Base-by-base conservation (phyloP, 169 alveolate species). In the Cyclospora cayetanensis region DNA sequence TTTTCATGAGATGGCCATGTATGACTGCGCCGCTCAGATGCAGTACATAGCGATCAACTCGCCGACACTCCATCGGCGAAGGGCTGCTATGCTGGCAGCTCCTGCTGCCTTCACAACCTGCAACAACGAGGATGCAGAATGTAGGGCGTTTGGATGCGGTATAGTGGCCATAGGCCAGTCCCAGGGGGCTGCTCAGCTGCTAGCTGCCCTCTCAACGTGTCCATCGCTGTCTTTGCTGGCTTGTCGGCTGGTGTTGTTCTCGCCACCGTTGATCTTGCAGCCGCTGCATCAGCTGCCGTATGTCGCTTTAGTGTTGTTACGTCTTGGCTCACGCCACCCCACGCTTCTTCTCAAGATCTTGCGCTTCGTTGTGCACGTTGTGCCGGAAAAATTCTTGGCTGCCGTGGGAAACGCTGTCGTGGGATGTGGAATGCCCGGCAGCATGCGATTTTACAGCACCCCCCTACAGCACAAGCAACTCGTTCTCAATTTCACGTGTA, bases 141-240 rank as follows among this genome's bases (percentile, higher is more conserved):
- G 60, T 18, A 50, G 60, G 25, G 76, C 80, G 22, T 55, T 53
- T 41, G 79, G 90, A 37, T 34, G 90, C 35, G 90, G 90, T 37
- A 1, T 60, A 53, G 79, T 55, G 68, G 88, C 83, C 25, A 29
- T 89, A 42, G 93, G 93, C 27, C 93, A 89, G 93, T 89, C 93
- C 15, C 93, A 89, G 34, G 93, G 93, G 7, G 93, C 93, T 5
- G 93, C 93, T 35, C 93, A 89, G 82, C 66, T 89, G 89, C 34
- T 89, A 70, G 84, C 77, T 12, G 41, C 72, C 12, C 29, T 72
- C n/a, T 52, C 89, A 4, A 22, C 68, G 25, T 72, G 29, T 41
- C 89, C 93, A 15, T 80, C 76, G 7, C 39, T 76, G 79, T 29
- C 83, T 7, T 35, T 39, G n/a, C 52, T 89, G 35, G n/a, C 42